phyloP scores from a whole-genome alignment of 2,329 filamentous ascomycete species.

The Nannizziopsis arthrosporioides region DNA sequence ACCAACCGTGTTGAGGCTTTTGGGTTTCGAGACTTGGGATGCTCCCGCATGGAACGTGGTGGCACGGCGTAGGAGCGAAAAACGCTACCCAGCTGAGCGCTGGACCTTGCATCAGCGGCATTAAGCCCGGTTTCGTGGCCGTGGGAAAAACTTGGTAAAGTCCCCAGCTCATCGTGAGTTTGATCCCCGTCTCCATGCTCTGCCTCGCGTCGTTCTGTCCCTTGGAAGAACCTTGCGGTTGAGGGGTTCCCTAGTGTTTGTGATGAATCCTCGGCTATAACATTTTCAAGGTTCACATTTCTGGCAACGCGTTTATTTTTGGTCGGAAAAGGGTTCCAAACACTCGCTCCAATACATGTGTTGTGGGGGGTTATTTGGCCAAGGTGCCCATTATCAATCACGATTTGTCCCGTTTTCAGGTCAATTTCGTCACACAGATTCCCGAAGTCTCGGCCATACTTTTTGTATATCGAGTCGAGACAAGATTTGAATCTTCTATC shows the following conservation, averaged over 20 bases:
- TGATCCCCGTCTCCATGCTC: too few relatives aligned
- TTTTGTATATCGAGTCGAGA: constrained; percentile 80
- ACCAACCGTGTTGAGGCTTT: not conserved
- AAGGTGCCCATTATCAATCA: constrained; percentile 87
- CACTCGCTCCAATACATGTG: constrained; percentile 36
- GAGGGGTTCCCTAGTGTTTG: not conserved
- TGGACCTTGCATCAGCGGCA: too few relatives aligned
- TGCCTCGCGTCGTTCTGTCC: too few relatives aligned
- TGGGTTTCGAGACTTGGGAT: not conserved
- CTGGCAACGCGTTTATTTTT: constrained; percentile 10
- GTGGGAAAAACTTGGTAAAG: too few relatives aligned
- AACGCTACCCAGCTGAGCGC: too few relatives aligned
- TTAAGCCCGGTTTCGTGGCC: too few relatives aligned
- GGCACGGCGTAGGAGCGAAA: too few relatives aligned
- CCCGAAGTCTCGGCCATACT: constrained; percentile 73
- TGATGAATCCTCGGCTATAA: not conserved
- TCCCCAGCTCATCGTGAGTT: too few relatives aligned
- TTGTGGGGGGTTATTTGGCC: constrained; percentile 49
- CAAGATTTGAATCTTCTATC: constrained; percentile 64
- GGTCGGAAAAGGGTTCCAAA: constrained; percentile 17
- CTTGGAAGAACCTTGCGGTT: not conserved
- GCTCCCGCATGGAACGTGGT: too few relatives aligned
- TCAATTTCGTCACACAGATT: constrained; percentile 84
- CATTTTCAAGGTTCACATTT: not conserved
- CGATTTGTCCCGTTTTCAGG: constrained; percentile 62